phyloP scores from a whole-genome alignment of 768 basidiomycete species.

The Amanita rubescens region DNA sequence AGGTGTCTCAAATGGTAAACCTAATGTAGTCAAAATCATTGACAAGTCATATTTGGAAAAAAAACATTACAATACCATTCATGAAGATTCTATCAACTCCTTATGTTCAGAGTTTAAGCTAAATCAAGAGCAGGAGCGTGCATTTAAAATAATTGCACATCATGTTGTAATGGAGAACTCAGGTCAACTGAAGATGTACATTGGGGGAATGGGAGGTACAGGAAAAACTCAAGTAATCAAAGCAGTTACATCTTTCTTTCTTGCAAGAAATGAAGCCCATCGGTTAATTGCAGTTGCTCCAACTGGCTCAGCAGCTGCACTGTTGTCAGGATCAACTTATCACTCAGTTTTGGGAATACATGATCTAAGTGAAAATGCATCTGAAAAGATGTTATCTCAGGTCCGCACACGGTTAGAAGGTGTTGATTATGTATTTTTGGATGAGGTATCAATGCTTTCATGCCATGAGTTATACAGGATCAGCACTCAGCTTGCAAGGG shows the following conservation, averaged over 20 bases:
- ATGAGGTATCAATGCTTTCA: conserved; percentile 31
- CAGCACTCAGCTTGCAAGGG: conserved; percentile 13
- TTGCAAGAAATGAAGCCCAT: conserved; percentile 8
- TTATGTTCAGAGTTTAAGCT: conserved; percentile 9
- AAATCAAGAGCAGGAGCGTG: no score
- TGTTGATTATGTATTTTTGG: conserved; percentile 26
- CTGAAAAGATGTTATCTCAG: no score
- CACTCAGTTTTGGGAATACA: conserved; percentile 11
- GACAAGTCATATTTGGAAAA: no score
- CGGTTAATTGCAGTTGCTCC: conserved; percentile 16
- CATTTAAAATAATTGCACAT: no score
- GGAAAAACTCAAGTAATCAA: conserved; percentile 18
- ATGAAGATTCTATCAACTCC: not conserved
- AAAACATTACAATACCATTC: not conserved
- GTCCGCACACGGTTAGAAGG: no score
- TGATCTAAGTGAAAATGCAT: conserved; percentile 1
- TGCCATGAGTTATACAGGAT: conserved; percentile 20
- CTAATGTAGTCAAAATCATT: no score
- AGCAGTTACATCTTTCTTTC: conserved; percentile 15
- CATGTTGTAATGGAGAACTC: no score
- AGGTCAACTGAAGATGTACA: conserved; percentile 16
- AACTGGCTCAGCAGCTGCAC: conserved; percentile 21
- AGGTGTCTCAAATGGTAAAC: not conserved
- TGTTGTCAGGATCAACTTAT: no score
- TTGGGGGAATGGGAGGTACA: no score